Conservation (phyloP, 1,284 basidiomycete species). For the Ustilago esculenta region DNA sequence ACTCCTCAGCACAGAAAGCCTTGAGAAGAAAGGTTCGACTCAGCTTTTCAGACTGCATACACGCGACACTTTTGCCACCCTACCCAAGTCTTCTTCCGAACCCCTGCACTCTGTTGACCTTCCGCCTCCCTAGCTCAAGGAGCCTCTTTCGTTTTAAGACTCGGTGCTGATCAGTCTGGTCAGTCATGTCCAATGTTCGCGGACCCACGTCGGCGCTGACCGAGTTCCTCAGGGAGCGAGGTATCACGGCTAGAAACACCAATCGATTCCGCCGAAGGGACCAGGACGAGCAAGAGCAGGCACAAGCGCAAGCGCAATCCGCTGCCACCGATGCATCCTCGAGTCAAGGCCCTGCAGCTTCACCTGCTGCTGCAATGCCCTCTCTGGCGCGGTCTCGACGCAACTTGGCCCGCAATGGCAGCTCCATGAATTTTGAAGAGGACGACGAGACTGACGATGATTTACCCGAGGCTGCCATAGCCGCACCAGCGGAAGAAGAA, state of each 20-base stretch:
- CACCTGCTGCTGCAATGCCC: conserved; percentile 10
- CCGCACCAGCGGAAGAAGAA: conserved; percentile 32
- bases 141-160: not conserved
- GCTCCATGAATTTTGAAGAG: conserved; percentile 69
- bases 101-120: no score
- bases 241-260: conserved; percentile 78
- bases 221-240: conserved; percentile 83
- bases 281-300: conserved; percentile 64
- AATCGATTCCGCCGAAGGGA: conserved; percentile 68
- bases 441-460: conserved; percentile 77
- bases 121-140: no score
- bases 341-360: conserved; percentile 34
- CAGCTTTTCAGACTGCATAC: conserved; percentile 11
- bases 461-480: conserved; percentile 66
- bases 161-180: not conserved
- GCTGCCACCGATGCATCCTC: conserved; percentile 2
- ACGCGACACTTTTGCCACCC: conserved; percentile 20
- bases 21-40: conserved; percentile 18
- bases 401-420: conserved; percentile 24
- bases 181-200: conserved; percentile 70
- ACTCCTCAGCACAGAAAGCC: no score
- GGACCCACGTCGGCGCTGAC: conserved; percentile 92
- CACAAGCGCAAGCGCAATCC: conserved; percentile 70
- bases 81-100: not conserved
- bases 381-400: conserved; percentile 13